phyloP scores from a whole-genome alignment of 768 basidiomycete species.

The Suillus lakei region DNA sequence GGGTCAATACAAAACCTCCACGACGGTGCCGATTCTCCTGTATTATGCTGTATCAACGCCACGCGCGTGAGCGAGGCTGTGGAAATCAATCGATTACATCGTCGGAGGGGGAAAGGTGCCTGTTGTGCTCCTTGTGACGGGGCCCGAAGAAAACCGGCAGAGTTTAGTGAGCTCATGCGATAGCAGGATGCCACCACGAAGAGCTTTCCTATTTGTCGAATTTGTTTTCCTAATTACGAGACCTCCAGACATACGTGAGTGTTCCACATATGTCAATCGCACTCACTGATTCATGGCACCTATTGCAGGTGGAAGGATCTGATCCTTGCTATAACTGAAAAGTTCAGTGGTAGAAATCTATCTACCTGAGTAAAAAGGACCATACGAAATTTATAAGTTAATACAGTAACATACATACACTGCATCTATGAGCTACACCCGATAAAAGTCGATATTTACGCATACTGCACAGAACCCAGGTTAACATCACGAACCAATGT shows the following conservation, averaged over 20 bases:
- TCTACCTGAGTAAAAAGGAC: not conserved
- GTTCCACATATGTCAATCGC: not conserved
- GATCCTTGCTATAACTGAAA: not conserved
- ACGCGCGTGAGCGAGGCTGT: conserved; percentile 26
- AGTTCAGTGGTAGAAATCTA: not conserved
- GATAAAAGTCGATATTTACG: conserved; percentile 4
- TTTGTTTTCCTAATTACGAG: not conserved
- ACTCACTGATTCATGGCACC: not conserved
- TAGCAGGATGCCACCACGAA: not conserved
- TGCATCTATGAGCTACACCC: not conserved
- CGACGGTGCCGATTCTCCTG: conserved; percentile 35
- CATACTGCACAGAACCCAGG: conserved; percentile 11
- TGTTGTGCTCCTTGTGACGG: conserved; percentile 36
- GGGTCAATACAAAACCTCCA: conserved; percentile 38
- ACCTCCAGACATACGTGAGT: not conserved
- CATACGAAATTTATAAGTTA: not conserved
- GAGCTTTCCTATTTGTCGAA: not conserved
- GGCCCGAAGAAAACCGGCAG: conserved; percentile 25
- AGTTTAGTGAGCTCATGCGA: not conserved
- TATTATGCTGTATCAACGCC: conserved; percentile 37
- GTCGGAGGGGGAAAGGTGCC: conserved; percentile 39
- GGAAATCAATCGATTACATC: conserved; percentile 30
- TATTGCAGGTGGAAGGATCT: not conserved
- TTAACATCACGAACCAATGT: not conserved
- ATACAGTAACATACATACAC: not conserved